A percentile compares a stretch with the other conserved stretches of the same genome.
These are phyloP conservation scores for Crithidia brevicula DNA, from an alignment of 208 protist genomes.

Conservation along the genomic window DNA sequence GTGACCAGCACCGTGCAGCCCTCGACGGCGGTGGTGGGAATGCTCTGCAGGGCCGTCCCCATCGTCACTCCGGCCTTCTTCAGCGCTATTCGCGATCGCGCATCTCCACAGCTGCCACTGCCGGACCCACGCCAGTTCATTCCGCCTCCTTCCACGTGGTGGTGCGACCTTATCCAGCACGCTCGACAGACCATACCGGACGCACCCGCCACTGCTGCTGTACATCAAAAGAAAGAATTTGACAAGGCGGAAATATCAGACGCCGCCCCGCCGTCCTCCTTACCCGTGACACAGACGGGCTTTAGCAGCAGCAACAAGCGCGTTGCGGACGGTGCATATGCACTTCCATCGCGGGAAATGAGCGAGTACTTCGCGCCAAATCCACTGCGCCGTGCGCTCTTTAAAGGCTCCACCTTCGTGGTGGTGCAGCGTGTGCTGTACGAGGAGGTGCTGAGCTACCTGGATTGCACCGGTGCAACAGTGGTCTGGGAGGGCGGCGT, in stretches of 20 bases:
- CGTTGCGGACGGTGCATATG: too few relatives aligned
- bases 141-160: constrained; percentile 33
- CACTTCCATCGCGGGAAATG: too few relatives aligned
- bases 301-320: too few relatives aligned
- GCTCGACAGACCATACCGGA: neutral
- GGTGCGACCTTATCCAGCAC: constrained; percentile 22
- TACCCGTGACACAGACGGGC: too few relatives aligned
- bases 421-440: constrained; percentile 62
- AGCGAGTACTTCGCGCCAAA: constrained; percentile 34
- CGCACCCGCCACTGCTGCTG: neutral
- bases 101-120: constrained; percentile 51
- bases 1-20: constrained; percentile 48
- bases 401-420: constrained; percentile 60
- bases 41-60: constrained; percentile 57
- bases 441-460: constrained; percentile 56
- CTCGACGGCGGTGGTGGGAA: constrained; percentile 56
- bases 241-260: constrained; percentile 1
- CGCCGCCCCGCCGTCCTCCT: neutral
- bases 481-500: constrained; percentile 51
- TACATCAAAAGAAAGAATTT: neutral
- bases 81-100: constrained; percentile 37
- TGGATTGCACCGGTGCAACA: constrained; percentile 47
- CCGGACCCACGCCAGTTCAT: constrained; percentile 37
- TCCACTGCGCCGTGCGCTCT: constrained; percentile 45
- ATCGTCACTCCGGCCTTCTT: constrained; percentile 77